These are phyloP conservation scores for Raddia distichophylla DNA, from an alignment of 176 grass and related monocot genomes.

Conservation along the genomic window DNA sequence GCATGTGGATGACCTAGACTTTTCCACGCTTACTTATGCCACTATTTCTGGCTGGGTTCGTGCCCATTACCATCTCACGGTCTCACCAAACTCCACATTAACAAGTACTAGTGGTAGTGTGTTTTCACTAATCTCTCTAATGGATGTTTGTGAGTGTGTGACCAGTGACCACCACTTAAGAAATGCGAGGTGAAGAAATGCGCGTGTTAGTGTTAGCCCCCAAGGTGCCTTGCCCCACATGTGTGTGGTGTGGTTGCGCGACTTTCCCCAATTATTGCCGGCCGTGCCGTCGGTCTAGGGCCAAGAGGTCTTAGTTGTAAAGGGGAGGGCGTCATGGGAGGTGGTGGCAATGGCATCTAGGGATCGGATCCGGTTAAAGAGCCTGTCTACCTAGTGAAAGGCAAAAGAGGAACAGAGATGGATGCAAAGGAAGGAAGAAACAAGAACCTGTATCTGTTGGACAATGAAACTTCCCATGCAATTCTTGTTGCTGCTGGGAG, in stretches of 20 bases:
- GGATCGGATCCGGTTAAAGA: conserved; percentile 55
- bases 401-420: conserved; percentile 36
- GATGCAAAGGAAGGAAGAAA: neutral
- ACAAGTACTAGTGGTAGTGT: neutral
- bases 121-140: neutral
- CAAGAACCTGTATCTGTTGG: neutral
- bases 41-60: conserved; percentile 8
- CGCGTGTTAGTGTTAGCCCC: neutral
- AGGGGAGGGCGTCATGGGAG: conserved; percentile 13
- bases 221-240: conserved; percentile 44
- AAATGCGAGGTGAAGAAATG: conserved; percentile 33
- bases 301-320: conserved; percentile 51
- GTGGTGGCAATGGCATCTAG: conserved; percentile 33
- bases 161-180: conserved; percentile 43
- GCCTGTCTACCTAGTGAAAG: conserved; percentile 48
- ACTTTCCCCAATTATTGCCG: conserved; percentile 39
- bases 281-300: conserved; percentile 38
- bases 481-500: conserved; percentile 28
- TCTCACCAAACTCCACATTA: conserved; percentile 38
- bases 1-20: conserved; percentile 19
- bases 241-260: conserved; percentile 1
- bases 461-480: conserved; percentile 29
- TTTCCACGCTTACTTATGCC: neutral
- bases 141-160: conserved; percentile 15
- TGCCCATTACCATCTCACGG: conserved; percentile 33